These are phyloP conservation scores for Fraxinus americana DNA, from an alignment of 257 asterid genomes.

Conservation along the genomic window DNA sequence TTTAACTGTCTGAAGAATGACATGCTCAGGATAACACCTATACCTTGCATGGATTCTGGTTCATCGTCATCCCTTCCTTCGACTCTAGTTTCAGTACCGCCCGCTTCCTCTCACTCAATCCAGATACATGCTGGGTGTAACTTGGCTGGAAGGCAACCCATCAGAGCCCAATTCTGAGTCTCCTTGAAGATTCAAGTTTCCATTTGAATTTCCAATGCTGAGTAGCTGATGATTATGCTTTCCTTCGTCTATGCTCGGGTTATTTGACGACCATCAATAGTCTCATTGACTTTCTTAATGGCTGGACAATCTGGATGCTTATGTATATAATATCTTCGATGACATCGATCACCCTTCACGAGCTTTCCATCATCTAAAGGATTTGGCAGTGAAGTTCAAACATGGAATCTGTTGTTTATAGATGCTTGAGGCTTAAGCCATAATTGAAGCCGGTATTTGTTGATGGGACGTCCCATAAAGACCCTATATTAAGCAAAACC, in stretches of 20 bases:
- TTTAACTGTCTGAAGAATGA: too few species aligned
- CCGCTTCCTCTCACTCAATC: constrained; percentile 52
- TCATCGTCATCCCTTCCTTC: constrained; percentile 25
- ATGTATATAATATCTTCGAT: constrained; percentile 54
- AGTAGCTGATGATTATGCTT: constrained; percentile 36
- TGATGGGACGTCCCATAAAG: constrained; percentile 52
- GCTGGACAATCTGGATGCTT: constrained; percentile 41
- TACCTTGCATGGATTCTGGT: constrained; percentile 49
- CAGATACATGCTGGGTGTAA: constrained; percentile 37
- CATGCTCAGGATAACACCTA: neutral
- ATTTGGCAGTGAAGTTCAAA: too few species aligned
- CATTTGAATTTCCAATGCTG: constrained; percentile 37
- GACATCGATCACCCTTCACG: constrained; percentile 64
- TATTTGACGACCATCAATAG: constrained; percentile 56
- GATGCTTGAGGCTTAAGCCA: constrained; percentile 37
- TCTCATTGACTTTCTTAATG: constrained; percentile 55
- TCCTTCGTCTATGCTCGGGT: constrained; percentile 58
- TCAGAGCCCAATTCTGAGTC: constrained; percentile 38
- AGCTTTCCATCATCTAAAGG: constrained; percentile 17
- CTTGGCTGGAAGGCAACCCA: constrained; percentile 38
- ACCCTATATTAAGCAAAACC: constrained; percentile 36
- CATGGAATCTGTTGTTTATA: too few species aligned
- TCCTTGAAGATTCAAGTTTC: constrained; percentile 28
- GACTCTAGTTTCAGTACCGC: constrained; percentile 33
- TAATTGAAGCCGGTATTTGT: constrained; percentile 49